Evolutionary conservation across 2,329 filamentous ascomycete genomes (phyloP), one percentile per base, ranked within the genome.

Genomic region (Aspergillus udagawae): DNA sequence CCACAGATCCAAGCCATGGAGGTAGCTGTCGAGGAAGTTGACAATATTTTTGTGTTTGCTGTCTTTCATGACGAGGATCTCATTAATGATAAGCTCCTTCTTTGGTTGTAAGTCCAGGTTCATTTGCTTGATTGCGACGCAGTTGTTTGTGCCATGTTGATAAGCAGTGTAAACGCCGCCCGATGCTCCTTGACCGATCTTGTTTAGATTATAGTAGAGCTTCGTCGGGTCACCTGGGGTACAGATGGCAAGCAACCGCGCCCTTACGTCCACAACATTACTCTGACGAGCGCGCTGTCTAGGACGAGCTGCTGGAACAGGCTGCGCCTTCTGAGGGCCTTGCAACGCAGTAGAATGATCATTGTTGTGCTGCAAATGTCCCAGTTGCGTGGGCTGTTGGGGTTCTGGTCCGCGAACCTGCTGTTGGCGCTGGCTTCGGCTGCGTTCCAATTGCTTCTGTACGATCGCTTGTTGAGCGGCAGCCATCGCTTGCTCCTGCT

Each of bases 51-150:
- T 93, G 73, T 99, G 94, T 57, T 91, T 94, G 80, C 92, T 97
- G 69, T 97, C 94, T 79, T 95, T 96, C 94, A 99, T 99, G 57
- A 99, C 94, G 57, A 99, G 78, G 65, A 99, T 99, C 73, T 99
- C 94, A 74, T 99, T 99, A 77, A 99, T 97, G 69, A 99, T 99
- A 51, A 97, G 80, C 67, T 99, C 94, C 76, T 99, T 99, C 83
- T 97, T 97, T 2, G 94, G 94, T 70, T 99, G 94, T 76, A 97
- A 90, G 74, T 97, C 94, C 55, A 99, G 79, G 65, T 97, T 97
- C 94, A 99, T 99, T 80, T 99, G 94, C 80, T 99, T 99, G 77
- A 99, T 97, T 45, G 94, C 94, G 41, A 99, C 94, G 65, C 95
- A 86, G 61, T 89, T 86, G 75, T 96, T 96, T 42, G 86, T 89